Base-by-base conservation (phyloP, 495 filamentous ascomycete genomes). In the Penicillium arizonense region DNA sequence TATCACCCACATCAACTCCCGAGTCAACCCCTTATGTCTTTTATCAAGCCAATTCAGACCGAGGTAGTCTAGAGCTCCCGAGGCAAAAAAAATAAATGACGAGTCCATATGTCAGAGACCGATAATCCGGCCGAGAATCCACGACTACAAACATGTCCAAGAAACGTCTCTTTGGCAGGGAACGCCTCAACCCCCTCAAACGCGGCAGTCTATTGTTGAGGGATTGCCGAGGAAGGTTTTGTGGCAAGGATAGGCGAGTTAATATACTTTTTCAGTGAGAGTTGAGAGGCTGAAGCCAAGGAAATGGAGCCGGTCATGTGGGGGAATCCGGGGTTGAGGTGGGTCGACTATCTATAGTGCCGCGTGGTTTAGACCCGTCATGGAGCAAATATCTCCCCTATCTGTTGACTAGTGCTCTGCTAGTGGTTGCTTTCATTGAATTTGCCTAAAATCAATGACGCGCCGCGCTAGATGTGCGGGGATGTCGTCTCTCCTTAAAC, bases 251-350 rank as follows among this genome's bases (percentile, higher is more conserved):
- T 54, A 59, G 20, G 43, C 47, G 47, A 59, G 16, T n/a, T 16
- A 9, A 4, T 7, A 30, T 30, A 8, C 28, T 7, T 30, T 30
- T 30, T 30, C 8, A 9, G 28, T n/a, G 28, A 10, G 37, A 18
- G 14, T 16, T 20, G 37, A 40, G 14, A 40, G 37, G 37, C 9
- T 4, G 28, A 30, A 9, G 28, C 28, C 9, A 30, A 9, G 28
- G 28, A 30, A 30, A 34, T 37, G 26, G 37, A 38, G 18, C 43
- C 48, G 53, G 47, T 5, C 28, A 30, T 30, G 28, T 30, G 28
- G 58, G 30, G 30, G 35, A 55, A 62, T 58, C 58, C 35, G 58
- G 58, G 58, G 58, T 43, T 30, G 18, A 56, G 21, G 52, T 46
- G 57, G 26, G 24, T 34, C 28, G 14, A 20, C 28, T 30, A 10